Evolutionary conservation across 495 filamentous ascomycete genomes (phyloP), one percentile per base, ranked within the genome.

Genomic region (Talaromyces borbonicus): DNA sequence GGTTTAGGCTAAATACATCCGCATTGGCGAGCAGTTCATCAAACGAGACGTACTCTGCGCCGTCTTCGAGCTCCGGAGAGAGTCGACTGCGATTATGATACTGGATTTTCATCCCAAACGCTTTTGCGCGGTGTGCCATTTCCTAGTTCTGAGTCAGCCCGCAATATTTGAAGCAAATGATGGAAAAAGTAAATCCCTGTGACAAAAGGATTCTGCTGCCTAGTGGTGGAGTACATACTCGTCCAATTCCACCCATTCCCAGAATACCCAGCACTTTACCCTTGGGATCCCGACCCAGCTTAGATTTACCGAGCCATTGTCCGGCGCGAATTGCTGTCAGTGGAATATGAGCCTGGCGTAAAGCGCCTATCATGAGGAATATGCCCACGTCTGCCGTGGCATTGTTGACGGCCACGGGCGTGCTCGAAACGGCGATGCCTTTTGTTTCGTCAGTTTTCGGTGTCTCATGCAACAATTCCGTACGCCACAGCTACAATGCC

Each of bases 231-330:
- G 36, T 30, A 31, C 56, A 51, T 60, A 71, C 68, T 43, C 67
- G 56, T 35, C 84, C 86, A 43, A 93, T 93, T 27, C 87, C 87
- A 22, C 88, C 88, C 76, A 90, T 89, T 1, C 88, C 88, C 52
- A 92, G 73, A 52, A 95, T 80, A 15, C 87, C 87, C 0, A 93
- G 71, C 0, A 73, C 66, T 57, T 90, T 89, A 11, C 74, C 76
- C 48, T 79, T 66, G 6, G 87, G 87, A 52, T 86, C 83, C 49
- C 75, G 78, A 23, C 77, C 79, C 15, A 82, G 63, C 5, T 67
- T 66, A 50, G 74, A 56, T 23, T 68, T 53, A 35, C 76, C 67
- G 35, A 65, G 66, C 73, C 71, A 80, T 55, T 73, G 56, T 51
- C 81, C 82, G 31, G 70, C 63, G 5, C 83, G 72, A 11, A 87